A percentile compares a stretch with the other conserved stretches of the same genome.
Evolutionary conservation across 805 yeast genomes (phyloP).

Genomic region (Hanseniaspora clermontiae): DNA sequence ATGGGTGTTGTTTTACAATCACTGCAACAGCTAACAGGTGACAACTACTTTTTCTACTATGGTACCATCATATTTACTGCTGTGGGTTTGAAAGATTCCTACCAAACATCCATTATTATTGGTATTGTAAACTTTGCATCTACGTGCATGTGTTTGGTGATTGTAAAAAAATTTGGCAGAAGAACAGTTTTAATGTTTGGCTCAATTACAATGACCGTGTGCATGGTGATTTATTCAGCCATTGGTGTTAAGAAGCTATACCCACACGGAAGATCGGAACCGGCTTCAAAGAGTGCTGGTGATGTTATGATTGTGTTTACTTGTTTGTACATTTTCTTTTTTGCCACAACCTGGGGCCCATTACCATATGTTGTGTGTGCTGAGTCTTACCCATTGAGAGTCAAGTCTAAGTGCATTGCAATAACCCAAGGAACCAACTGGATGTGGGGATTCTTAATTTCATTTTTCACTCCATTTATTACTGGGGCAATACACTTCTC

Average conservation of each 20-base stretch:
- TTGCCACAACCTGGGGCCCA: slow-evolving; percentile 68
- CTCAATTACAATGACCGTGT: slow-evolving; percentile 37
- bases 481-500: slow-evolving; percentile 50
- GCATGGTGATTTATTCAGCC: slow-evolving; percentile 41
- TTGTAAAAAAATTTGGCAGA: slow-evolving; percentile 45
- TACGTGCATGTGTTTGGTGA: slow-evolving; percentile 38
- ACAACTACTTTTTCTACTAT: slow-evolving; percentile 55
- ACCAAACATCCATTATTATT: slow-evolving; percentile 44
- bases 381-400: slow-evolving; percentile 61
- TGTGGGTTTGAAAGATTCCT: slow-evolving; percentile 47
- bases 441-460: slow-evolving; percentile 52
- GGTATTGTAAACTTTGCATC: slow-evolving; percentile 51
- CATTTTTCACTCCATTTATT: slow-evolving; percentile 61
- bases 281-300: slow-evolving; percentile 45
- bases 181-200: slow-evolving; percentile 38
- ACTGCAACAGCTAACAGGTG: slow-evolving; percentile 56
- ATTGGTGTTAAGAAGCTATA: slow-evolving; percentile 43
- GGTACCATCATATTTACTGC: slow-evolving; percentile 51
- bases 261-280: slow-evolving; percentile 32
- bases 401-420: slow-evolving; percentile 44
- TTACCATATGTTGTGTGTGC: slow-evolving; percentile 51
- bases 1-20: slow-evolving; percentile 47
- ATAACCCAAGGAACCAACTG: slow-evolving; percentile 52
- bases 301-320: slow-evolving; percentile 59
- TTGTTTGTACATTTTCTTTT: slow-evolving; percentile 56